phyloP scores from a whole-genome alignment of 768 basidiomycete species.

The Lactarius hengduanensis region DNA sequence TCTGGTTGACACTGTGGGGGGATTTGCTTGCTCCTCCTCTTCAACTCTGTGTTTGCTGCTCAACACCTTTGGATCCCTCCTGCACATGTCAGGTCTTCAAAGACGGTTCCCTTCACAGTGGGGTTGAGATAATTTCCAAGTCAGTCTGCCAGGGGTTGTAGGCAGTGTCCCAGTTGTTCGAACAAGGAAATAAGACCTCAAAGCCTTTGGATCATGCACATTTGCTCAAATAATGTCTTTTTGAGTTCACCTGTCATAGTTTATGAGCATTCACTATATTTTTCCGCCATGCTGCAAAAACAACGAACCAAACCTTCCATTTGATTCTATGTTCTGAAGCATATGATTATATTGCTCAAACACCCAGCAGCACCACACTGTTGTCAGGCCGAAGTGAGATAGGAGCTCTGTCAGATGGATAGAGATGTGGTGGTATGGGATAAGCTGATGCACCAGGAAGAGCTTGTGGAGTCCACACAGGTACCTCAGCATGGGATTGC shows the following conservation, averaged over 20 bases:
- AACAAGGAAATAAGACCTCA: not conserved
- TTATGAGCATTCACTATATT: not conserved
- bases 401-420: conserved; percentile 40
- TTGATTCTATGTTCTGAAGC: conserved; percentile 36
- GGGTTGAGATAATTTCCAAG: too few species aligned
- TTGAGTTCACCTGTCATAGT: conserved; percentile 34
- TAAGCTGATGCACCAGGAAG: conserved; percentile 25
- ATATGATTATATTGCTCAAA: too few species aligned
- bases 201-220: conserved; percentile 33
- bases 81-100: too few species aligned
- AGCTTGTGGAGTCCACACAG: conserved; percentile 34
- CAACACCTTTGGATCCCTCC: too few species aligned
- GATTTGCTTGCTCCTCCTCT: too few species aligned
- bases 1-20: too few species aligned
- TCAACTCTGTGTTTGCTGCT: too few species aligned
- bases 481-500: conserved; percentile 35
- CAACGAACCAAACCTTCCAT: conserved; percentile 37
- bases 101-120: too few species aligned
- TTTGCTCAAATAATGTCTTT: conserved; percentile 32
- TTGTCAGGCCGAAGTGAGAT: conserved; percentile 37
- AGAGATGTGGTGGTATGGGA: conserved; percentile 38
- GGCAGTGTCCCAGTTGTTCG: not conserved
- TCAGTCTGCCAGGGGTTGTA: not conserved
- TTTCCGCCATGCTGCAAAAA: not conserved
- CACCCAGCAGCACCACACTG: too few species aligned